phyloP scores from a whole-genome alignment of 257 asterid genomes.

The Primulina tabacum region DNA sequence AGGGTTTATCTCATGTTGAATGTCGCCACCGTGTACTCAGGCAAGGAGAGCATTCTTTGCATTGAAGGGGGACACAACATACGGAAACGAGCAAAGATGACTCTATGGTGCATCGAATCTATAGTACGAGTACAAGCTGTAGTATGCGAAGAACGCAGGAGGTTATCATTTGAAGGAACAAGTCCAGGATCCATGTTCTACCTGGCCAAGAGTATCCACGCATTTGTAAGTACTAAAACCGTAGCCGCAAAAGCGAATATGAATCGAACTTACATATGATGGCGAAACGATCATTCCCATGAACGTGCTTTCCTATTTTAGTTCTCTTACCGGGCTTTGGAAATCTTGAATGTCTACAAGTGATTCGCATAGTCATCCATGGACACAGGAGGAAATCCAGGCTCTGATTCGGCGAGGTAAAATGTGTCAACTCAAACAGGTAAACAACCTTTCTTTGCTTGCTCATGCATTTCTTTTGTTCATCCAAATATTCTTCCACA shows the following conservation, averaged over 20 bases:
- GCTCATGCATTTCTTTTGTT: too few relatives aligned
- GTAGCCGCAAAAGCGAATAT: neutral
- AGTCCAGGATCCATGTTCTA: constrained; percentile 22
- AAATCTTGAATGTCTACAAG: constrained; percentile 23
- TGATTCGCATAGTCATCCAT: constrained; percentile 24
- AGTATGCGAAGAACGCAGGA: constrained; percentile 73
- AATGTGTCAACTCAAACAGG: too few relatives aligned
- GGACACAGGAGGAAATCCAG: constrained; percentile 37
- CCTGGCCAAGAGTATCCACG: constrained; percentile 20
- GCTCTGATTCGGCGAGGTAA: constrained; percentile 34
- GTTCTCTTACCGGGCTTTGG: too few relatives aligned
- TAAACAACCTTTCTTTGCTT: too few relatives aligned
- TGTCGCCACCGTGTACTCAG: constrained; percentile 28
- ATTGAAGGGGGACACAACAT: constrained; percentile 71
- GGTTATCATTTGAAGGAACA: constrained; percentile 54
- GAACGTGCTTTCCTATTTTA: too few relatives aligned
- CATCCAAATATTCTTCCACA: too few relatives aligned
- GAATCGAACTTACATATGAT: too few relatives aligned
- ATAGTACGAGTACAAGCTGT: constrained; percentile 68
- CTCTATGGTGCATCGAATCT: constrained; percentile 75
- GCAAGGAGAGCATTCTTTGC: constrained; percentile 83
- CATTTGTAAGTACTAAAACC: constrained; percentile 31
- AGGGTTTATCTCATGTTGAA: too few relatives aligned
- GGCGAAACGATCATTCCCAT: too few relatives aligned
- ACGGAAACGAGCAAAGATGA: constrained; percentile 71